Evolutionary conservation across 257 asterid genomes (phyloP), one percentile per base, ranked within the genome.

Genomic region (Petunia axillaris): DNA sequence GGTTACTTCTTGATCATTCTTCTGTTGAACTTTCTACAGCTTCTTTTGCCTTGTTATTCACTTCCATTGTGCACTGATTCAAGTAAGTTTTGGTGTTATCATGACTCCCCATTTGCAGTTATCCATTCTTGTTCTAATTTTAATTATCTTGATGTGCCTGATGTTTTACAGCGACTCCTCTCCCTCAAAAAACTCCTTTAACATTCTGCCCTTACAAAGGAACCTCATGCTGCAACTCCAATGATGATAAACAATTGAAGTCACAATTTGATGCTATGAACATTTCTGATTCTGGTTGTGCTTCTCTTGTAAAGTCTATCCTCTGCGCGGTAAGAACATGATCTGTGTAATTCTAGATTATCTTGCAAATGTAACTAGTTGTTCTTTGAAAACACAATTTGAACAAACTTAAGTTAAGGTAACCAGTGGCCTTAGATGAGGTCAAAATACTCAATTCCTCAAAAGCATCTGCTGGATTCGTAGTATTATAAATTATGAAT

Each of bases 121-220:
- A 43, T 8, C 52, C 40, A 3, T 40, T 48, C 13, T 25, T 71
- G 67, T 35, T 15, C 54, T 38, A 55, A 4, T 43, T 66, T 16
- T 1, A 35, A 8, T 41, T 64, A 7, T 54, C 52, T 46, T 81
- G 79, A 55, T 54, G 43, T 81, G 57, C 64, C 78, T 64, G 11
- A 62, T 76, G 79, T 74, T 65, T 58, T 85, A 52, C 77, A 94
- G 98, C 87, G 64, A 90, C 97, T 37, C 97, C 97, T 60, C 83
- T 87, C 55, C 80, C 86, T 75, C 81, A 88, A 15, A 88, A 81
- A 54, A 76, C 85, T 79, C 84, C 79, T 80, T 83, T 86, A 81
- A 87, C 84, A 59, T 93, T 94, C 81, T 94, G 98, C 77, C 64
- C 92, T 77, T 93, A 91, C 64, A 90, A 87, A 81, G 97, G 94